phyloP scores from a whole-genome alignment of 2,329 filamentous ascomycete genomes.

The Hypoxylon sp. region DNA sequence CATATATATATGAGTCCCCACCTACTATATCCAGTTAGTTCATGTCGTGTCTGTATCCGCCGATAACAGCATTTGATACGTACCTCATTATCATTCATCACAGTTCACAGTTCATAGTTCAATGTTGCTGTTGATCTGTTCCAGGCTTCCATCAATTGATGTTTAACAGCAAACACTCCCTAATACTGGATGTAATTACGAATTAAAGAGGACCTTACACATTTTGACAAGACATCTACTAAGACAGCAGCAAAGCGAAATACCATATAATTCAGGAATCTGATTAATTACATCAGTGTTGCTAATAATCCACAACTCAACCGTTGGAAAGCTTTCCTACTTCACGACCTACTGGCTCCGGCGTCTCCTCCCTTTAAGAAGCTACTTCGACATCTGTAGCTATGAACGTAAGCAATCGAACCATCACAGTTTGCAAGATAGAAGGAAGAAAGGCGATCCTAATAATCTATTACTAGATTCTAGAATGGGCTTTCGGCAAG shows the following conservation, averaged over 20 bases:
- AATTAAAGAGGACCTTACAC: neutral
- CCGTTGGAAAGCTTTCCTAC: neutral
- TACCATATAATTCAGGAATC: neutral
- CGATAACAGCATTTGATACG: too few relatives aligned
- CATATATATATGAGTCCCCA: conserved; percentile 1
- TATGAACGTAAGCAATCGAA: conserved; percentile 30
- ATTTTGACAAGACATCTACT: conserved; percentile 1
- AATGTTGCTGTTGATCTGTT: conserved; percentile 12
- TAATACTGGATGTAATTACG: conserved; percentile 6
- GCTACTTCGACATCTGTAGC: neutral
- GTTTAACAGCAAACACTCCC: conserved; percentile 15
- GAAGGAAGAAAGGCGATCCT: conserved; percentile 3
- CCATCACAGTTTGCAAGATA: neutral
- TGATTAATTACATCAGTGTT: neutral
- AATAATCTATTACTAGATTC: conserved; percentile 66
- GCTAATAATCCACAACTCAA: neutral
- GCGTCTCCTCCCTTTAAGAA: conserved; percentile 2
- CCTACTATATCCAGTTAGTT: neutral
- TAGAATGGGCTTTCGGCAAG: conserved; percentile 99
- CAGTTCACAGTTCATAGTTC: too few relatives aligned
- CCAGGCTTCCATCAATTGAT: conserved; percentile 18
- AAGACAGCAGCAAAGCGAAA: neutral
- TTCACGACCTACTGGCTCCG: neutral
- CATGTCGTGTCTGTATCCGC: too few relatives aligned
- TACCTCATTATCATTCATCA: conserved; percentile 16